These are phyloP conservation scores for Diaporthe capsici DNA, from an alignment of 2,329 filamentous ascomycete genomes.

Conservation along the genomic window DNA sequence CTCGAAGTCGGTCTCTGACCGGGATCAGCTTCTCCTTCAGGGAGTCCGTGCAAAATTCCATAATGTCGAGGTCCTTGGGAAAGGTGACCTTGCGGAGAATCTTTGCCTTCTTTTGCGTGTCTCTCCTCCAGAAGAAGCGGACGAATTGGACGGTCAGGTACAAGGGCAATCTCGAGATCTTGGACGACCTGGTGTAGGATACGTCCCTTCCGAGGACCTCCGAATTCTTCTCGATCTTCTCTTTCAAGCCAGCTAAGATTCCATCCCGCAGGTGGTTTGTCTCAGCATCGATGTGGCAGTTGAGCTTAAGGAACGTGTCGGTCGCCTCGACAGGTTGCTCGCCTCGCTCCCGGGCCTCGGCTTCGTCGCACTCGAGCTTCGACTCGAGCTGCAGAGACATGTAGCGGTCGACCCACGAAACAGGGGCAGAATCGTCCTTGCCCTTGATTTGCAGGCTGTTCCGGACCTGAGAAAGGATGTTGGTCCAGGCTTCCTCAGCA, in stretches of 20 bases:
- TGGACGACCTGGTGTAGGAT: constrained; percentile 90
- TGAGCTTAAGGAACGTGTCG: constrained; percentile 90
- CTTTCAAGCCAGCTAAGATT: constrained; percentile 83
- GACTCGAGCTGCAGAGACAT: constrained; percentile 87
- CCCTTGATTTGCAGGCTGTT: constrained; percentile 80
- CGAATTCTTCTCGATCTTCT: constrained; percentile 93
- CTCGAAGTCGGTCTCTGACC: constrained; percentile 95
- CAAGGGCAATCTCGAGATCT: constrained; percentile 90
- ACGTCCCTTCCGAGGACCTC: constrained; percentile 83
- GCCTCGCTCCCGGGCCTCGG: constrained; percentile 79
- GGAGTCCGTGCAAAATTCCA: constrained; percentile 96
- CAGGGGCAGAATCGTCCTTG: constrained; percentile 60
- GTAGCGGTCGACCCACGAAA: constrained; percentile 90
- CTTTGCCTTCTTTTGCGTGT: constrained; percentile 98
- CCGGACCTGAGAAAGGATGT: constrained; percentile 87
- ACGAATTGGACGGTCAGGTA: constrained; percentile 98
- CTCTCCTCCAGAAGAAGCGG: constrained; percentile 97
- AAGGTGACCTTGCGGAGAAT: constrained; percentile 99
- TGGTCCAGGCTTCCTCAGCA: constrained; percentile 98
- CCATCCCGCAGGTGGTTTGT: constrained; percentile 95
- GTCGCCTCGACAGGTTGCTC: constrained; percentile 77
- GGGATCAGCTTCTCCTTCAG: constrained; percentile 87
- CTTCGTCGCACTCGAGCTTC: constrained; percentile 86
- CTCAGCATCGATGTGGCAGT: constrained; percentile 91
- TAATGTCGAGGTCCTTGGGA: constrained; percentile 89